Percentiles rank a stretch among this genome's conserved stretches.
These are phyloP conservation scores for Zygnema circumcarinatum DNA, from an alignment of 139 green algal genomes.

Conservation along the genomic window DNA sequence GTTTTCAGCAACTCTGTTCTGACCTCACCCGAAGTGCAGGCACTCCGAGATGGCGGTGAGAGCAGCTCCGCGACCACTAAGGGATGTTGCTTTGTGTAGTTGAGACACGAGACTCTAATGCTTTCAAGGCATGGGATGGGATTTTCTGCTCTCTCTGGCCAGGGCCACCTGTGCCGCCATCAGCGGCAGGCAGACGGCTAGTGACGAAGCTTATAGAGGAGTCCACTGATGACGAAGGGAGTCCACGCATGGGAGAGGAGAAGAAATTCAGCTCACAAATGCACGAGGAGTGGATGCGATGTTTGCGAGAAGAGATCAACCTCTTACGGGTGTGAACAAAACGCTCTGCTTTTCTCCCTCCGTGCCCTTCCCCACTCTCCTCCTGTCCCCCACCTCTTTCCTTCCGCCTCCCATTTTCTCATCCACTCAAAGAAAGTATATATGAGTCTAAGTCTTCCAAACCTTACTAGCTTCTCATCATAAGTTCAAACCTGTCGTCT, in stretches of 20 bases:
- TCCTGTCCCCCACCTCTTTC: neutral
- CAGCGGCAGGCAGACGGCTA: neutral
- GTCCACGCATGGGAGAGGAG: neutral
- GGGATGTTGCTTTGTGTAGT: neutral
- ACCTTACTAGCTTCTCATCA: no score
- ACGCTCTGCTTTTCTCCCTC: neutral
- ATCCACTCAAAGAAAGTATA: no score
- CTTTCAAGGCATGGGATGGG: neutral
- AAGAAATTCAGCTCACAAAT: neutral
- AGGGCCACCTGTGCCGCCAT: neutral
- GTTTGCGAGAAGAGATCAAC: constrained; percentile 5
- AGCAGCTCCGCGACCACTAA: neutral
- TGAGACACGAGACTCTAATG: neutral
- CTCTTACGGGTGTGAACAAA: constrained; percentile 6
- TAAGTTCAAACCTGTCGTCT: no score
- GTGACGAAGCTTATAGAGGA: neutral
- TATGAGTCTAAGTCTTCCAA: no score
- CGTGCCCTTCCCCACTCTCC: neutral
- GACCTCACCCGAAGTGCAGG: constrained; percentile 14
- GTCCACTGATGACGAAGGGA: neutral
- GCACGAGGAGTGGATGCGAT: neutral
- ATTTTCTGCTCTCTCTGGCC: neutral
- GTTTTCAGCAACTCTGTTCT: constrained; percentile 19
- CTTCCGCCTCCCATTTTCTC: neutral
- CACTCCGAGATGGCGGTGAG: constrained; percentile 17